Evolutionary conservation across 139 green algal genomes (phyloP).

Genomic region (Ettlia oleoabundans): DNA sequence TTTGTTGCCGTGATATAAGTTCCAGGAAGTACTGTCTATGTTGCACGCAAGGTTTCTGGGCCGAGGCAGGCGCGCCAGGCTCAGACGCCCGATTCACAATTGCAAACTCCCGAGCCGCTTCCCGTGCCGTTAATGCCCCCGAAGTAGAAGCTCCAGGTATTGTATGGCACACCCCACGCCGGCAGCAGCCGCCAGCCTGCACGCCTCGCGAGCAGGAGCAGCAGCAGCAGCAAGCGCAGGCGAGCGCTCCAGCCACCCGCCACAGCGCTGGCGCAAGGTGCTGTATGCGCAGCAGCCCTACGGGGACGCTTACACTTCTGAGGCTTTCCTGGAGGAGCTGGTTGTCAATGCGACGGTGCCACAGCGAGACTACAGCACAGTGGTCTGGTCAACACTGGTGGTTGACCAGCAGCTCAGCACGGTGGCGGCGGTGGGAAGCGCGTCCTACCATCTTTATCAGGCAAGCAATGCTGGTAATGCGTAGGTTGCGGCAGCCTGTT

Average conservation of each 20-base stretch:
- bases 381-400: slow-evolving; percentile 68
- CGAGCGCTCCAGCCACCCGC: not conserved
- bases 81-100: too few species aligned
- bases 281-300: slow-evolving; percentile 53
- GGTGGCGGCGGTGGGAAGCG: slow-evolving; percentile 52
- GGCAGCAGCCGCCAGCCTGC: not conserved
- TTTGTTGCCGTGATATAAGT: too few species aligned
- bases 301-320: slow-evolving; percentile 73
- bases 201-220: too few species aligned
- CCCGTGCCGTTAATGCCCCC: too few species aligned
- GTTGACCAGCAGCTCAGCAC: slow-evolving; percentile 81
- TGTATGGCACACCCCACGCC: too few species aligned
- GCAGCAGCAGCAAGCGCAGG: not conserved
- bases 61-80: too few species aligned
- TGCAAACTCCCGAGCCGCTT: too few species aligned
- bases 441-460: slow-evolving; percentile 62
- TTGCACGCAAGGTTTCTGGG: too few species aligned
- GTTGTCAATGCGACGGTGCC: slow-evolving; percentile 52
- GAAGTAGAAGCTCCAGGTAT: too few species aligned
- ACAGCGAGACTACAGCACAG: slow-evolving; percentile 42
- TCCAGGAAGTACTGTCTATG: too few species aligned
- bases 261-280: slow-evolving; percentile 27
- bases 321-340: slow-evolving; percentile 73
- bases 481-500: too few species aligned
- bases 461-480: too few species aligned